Evolutionary conservation across 1,284 basidiomycete genomes (phyloP).

Genomic region (Malassezia psittaci): DNA sequence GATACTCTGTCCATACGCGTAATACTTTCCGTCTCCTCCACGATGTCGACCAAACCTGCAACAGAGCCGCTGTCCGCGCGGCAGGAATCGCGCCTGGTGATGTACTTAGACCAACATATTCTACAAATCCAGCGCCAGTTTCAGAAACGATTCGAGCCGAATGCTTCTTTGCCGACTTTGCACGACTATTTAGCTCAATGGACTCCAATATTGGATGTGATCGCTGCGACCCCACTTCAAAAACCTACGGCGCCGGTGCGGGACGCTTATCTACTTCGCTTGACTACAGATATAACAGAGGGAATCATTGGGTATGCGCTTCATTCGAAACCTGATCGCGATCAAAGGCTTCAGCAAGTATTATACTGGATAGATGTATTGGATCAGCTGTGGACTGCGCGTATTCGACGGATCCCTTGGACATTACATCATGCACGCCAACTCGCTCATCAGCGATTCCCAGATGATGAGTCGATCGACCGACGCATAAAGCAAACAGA

Average conservation of each 20-base stretch:
- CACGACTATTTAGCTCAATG: constrained; percentile 23
- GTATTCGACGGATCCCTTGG: constrained; percentile 26
- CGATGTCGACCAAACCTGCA: background rate
- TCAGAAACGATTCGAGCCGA: constrained; percentile 26
- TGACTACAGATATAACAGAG: constrained; percentile 32
- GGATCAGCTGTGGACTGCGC: constrained; percentile 33
- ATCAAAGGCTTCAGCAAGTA: constrained; percentile 22
- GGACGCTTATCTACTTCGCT: constrained; percentile 31
- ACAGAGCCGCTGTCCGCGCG: constrained; percentile 18
- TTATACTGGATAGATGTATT: constrained; percentile 29
- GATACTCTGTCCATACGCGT: background rate
- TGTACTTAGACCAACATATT: constrained; percentile 27
- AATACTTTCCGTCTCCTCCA: background rate
- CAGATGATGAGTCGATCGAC: background rate
- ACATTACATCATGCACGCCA: constrained; percentile 11
- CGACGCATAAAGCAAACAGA: background rate
- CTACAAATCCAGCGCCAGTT: constrained; percentile 25
- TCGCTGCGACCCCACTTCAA: constrained; percentile 28
- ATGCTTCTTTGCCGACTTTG: constrained; percentile 21
- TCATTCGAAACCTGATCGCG: background rate
- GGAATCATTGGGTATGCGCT: constrained; percentile 28
- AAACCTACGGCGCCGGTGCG: constrained; percentile 22
- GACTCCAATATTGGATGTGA: constrained; percentile 22
- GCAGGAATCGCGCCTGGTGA: constrained; percentile 29
- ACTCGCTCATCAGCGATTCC: background rate